Conservation (phyloP, 148 eudicot genomes). For the Rhododendron henanense region DNA sequence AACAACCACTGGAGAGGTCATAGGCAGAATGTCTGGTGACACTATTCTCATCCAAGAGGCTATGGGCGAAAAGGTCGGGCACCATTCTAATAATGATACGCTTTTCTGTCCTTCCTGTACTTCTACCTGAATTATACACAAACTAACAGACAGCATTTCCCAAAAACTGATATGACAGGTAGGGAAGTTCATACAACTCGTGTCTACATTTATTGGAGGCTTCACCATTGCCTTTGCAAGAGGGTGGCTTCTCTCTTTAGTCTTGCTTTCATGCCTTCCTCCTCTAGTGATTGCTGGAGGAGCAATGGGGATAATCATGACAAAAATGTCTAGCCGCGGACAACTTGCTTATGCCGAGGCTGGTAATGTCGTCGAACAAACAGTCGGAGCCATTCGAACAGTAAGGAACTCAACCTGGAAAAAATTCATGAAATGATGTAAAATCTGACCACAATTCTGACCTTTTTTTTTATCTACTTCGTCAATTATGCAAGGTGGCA, state of each 20-base stretch:
- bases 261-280: constrained; percentile 57
- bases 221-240: constrained; percentile 56
- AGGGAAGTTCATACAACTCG: constrained; percentile 69
- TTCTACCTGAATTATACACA: neutral
- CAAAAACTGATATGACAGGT: constrained; percentile 36
- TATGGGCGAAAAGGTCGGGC: constrained; percentile 78
- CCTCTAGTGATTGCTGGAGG: constrained; percentile 53
- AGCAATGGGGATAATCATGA: constrained; percentile 44
- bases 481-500: constrained; percentile 44
- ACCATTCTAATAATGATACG: neutral
- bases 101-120: neutral
- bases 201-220: constrained; percentile 63
- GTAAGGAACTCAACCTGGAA: constrained; percentile 26
- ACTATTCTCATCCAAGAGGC: constrained; percentile 92
- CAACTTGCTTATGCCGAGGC: constrained; percentile 79
- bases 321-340: constrained; percentile 58
- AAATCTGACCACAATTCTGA: neutral
- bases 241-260: constrained; percentile 82
- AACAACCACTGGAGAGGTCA: constrained; percentile 80
- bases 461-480: neutral
- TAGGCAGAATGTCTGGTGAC: constrained; percentile 88
- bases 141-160: neutral
- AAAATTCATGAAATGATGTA: neutral
- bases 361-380: constrained; percentile 78
- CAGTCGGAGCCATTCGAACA: constrained; percentile 71